A percentile compares a stretch with the other conserved stretches of the same genome.
phyloP scores from a whole-genome alignment of 108 stramenopile genomes.

The Cyclotella baltica region DNA sequence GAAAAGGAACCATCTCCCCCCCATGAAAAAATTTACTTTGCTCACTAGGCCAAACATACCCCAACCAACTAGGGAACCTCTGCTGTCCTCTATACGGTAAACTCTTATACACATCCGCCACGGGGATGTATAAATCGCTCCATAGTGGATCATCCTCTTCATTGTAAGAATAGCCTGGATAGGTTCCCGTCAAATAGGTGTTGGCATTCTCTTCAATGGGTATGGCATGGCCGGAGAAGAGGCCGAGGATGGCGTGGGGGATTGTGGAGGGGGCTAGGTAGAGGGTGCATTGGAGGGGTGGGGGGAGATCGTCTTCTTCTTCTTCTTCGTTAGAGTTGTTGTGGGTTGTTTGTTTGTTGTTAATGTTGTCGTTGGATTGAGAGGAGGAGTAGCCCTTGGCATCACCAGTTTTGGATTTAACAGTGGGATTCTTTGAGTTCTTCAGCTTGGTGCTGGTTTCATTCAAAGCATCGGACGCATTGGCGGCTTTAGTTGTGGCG shows the following conservation, averaged over 20 bases:
- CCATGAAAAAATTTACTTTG: slow-evolving; percentile 9
- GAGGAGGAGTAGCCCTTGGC: not conserved
- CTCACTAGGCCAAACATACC: slow-evolving; percentile 55
- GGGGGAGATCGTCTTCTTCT: not conserved
- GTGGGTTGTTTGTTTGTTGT: not conserved
- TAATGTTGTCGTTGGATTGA: not conserved
- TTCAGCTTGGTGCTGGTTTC: not conserved
- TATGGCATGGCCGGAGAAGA: slow-evolving; percentile 39
- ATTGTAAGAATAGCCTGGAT: slow-evolving; percentile 26
- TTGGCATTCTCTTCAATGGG: slow-evolving; percentile 25
- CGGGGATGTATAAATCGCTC: slow-evolving; percentile 58
- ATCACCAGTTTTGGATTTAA: not conserved
- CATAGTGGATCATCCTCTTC: slow-evolving; percentile 29
- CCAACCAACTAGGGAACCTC: slow-evolving; percentile 54
- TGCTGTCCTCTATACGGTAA: slow-evolving; percentile 61
- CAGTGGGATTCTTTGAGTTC: not conserved
- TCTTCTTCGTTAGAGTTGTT: not conserved
- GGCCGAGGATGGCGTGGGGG: slow-evolving; percentile 43
- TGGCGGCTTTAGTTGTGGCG: too few relatives aligned
- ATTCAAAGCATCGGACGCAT: not conserved
- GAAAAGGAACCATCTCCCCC: slow-evolving; percentile 22
- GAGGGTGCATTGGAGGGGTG: slow-evolving; percentile 30
- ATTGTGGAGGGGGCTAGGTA: slow-evolving; percentile 56
- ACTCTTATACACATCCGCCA: slow-evolving; percentile 58
- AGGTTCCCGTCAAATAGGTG: slow-evolving; percentile 29